Percentiles rank a stretch among this genome's conserved stretches.
These are phyloP conservation scores for Solanum chmielewskii DNA, from an alignment of 257 asterid genomes.

Conservation along the genomic window DNA sequence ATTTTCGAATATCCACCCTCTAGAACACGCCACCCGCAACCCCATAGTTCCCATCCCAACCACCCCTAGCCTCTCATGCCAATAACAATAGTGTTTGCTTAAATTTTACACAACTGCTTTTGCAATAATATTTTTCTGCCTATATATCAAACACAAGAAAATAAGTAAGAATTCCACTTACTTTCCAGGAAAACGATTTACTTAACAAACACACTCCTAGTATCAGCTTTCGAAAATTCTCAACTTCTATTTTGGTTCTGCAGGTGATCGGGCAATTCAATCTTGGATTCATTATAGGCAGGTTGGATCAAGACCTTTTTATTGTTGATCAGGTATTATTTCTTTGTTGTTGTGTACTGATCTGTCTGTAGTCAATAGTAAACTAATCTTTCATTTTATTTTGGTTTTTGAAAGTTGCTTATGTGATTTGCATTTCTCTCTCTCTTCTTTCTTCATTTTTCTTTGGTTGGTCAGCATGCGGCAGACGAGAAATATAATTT, in stretches of 20 bases:
- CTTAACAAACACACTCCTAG: not conserved
- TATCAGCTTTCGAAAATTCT: not conserved
- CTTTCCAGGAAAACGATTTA: not conserved
- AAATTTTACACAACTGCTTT: not conserved
- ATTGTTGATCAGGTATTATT: conserved; percentile 87
- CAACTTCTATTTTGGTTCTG: not conserved
- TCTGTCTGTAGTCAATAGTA: not conserved
- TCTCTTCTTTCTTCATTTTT: not conserved
- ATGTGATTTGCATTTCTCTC: not conserved
- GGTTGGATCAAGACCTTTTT: conserved; percentile 77
- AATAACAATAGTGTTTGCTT: not conserved
- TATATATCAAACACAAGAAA: not conserved
- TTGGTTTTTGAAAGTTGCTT: not conserved
- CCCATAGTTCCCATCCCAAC: not conserved
- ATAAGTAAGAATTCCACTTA: not conserved
- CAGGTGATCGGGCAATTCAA: conserved; percentile 97
- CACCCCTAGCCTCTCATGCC: not conserved
- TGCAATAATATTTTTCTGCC: not conserved
- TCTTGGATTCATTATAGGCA: conserved; percentile 92
- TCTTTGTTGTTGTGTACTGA: conserved; percentile 8
- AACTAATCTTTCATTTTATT: not conserved
- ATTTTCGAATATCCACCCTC: not conserved
- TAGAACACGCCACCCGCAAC: not conserved
- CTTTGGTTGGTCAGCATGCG: conserved; percentile 62
- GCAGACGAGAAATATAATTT: conserved; percentile 97